Conservation (phyloP, 768 basidiomycete genomes). For the Trametes cubensis region DNA sequence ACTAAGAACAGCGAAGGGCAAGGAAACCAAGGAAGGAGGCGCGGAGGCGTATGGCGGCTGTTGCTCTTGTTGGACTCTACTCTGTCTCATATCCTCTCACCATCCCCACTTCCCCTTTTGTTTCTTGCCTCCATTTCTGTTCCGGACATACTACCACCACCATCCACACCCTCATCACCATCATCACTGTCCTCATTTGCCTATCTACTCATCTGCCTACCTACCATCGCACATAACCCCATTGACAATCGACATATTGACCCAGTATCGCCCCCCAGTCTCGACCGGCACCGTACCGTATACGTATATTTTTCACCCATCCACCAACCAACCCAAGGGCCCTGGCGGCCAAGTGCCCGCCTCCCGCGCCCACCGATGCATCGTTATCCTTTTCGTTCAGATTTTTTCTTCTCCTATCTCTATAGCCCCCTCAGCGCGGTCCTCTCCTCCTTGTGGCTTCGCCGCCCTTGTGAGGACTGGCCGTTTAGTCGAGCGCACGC, state of each 20-base stretch:
- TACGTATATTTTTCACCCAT: background rate
- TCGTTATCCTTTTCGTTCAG: too few relatives aligned
- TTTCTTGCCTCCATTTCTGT: background rate
- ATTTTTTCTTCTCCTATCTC: too few relatives aligned
- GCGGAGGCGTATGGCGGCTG: background rate
- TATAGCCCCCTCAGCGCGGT: background rate
- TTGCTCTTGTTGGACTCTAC: background rate
- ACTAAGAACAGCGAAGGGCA: constrained; percentile 2
- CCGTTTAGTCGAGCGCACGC: too few relatives aligned
- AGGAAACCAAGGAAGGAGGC: background rate
- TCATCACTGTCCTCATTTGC: background rate
- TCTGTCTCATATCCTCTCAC: background rate
- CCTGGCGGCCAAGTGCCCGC: too few relatives aligned
- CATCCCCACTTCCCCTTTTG: background rate
- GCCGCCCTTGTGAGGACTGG: too few relatives aligned
- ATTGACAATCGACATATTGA: background rate
- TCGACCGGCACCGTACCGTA: background rate
- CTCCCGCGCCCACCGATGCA: too few relatives aligned
- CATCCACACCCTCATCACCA: background rate
- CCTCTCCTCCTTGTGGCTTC: background rate
- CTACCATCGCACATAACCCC: background rate
- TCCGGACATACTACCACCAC: constrained; percentile 6
- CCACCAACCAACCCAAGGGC: background rate
- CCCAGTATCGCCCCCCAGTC: too few relatives aligned
- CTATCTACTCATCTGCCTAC: background rate